Evolutionary conservation across 345 rosid genomes (phyloP).

Genomic region (Sisymbrium altissimum): DNA sequence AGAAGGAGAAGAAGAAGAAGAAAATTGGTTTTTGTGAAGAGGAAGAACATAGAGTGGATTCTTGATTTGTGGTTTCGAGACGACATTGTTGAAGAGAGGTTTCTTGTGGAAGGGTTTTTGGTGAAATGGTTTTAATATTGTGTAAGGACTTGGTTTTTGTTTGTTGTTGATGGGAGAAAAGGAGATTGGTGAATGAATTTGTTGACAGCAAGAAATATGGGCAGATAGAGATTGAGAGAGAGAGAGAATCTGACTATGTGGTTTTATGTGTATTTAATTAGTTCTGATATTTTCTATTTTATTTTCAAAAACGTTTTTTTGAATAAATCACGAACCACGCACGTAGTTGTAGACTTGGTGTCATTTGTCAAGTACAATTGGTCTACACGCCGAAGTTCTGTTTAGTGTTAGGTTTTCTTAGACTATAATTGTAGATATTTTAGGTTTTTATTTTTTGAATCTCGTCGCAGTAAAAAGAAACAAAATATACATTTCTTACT

Average conservation of each 20-base stretch:
- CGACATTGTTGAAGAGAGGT: conserved; percentile 20
- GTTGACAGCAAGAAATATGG: conserved; percentile 38
- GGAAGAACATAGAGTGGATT: background rate
- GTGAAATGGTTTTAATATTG: background rate
- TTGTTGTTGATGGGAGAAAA: conserved; percentile 21
- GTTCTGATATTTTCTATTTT: background rate
- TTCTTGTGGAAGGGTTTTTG: background rate
- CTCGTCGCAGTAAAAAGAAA: background rate
- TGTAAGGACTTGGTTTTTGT: conserved; percentile 1
- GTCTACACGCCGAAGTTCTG: conserved; percentile 31
- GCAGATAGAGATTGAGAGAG: conserved; percentile 22
- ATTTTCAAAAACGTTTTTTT: background rate
- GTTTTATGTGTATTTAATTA: conserved; percentile 8
- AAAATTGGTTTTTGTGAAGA: background rate
- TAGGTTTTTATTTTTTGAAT: background rate
- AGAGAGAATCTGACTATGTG: background rate
- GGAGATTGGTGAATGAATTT: conserved; percentile 21
- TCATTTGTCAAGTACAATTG: conserved; percentile 20
- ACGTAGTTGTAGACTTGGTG: conserved; percentile 27
- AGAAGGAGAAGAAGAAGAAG: conserved; percentile 18
- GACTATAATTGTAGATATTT: conserved; percentile 3
- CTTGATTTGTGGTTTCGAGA: conserved; percentile 10
- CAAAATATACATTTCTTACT: background rate
- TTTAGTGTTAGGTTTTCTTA: conserved; percentile 3
- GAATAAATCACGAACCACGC: conserved; percentile 16